Evolutionary conservation across 1,139 yeast genomes (phyloP), one percentile per base, ranked within the genome.

Genomic region (Suhomyces yuchorum): DNA sequence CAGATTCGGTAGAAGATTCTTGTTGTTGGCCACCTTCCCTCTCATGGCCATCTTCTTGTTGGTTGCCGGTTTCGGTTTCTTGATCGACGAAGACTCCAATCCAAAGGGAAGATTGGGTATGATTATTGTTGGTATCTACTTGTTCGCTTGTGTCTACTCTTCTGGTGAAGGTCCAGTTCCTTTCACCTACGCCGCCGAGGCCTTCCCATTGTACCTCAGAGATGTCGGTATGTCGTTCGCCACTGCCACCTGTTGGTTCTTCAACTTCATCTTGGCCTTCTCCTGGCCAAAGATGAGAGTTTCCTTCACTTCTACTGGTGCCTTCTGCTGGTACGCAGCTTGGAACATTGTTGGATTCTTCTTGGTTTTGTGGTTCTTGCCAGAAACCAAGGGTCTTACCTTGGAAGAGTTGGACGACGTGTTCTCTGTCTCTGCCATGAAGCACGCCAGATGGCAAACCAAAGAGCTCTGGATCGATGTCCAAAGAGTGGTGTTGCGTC

Each of bases 81-180:
- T 84, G 77, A 84, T 87, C 53, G 68, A 72, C 47, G 68, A 68
- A 8, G 70, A 68, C 3, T 51, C 61, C n/a, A 58, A 68, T 41
- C 59, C 65, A 2, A 64, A 71, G 15, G 86, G 86, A 3, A 78
- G 88, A 61, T 67, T 85, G 52, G 95, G 83, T 4, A 77, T 84
- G 52, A 81, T 87, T 47, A 73, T 85, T 8, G 68, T 82, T 47
- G 96, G 96, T 57, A 84, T 89, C 51, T 89, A 88, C 63, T 64
- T 89, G 37, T 89, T 81, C 68, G 72, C 90, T 0, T 78, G 82
- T 39, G 85, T 87, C 54, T 89, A 89, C 67, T 87, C 95, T 0
- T 84, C 88, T 2, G 93, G 96, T 52, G 90, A 87, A 70, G 96
- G 96, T 40, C 96, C 96, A 12, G 96, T 89, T 43, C 96, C 96